Conservation (phyloP, 495 filamentous ascomycete genomes). For the Aspergillus indologenus region DNA sequence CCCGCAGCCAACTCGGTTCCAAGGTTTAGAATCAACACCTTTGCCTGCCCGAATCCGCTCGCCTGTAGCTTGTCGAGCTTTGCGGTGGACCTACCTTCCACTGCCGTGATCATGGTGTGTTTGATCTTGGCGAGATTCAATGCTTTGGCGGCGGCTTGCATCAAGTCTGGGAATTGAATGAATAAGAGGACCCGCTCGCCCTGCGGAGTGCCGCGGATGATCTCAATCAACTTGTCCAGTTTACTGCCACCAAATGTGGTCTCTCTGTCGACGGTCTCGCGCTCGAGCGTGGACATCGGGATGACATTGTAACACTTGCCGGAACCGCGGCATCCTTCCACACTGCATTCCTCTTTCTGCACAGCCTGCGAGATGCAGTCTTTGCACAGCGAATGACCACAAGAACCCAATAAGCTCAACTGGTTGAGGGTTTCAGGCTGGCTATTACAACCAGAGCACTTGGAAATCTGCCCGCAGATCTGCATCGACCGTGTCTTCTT, state of each 20-base stretch:
- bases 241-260: constrained; percentile 42
- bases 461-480: constrained; percentile 6
- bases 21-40: constrained; percentile 66
- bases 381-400: constrained; percentile 51
- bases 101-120: constrained; percentile 29
- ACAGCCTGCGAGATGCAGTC: constrained; percentile 26
- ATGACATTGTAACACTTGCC: constrained; percentile 33
- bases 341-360: constrained; percentile 26
- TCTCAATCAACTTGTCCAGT: constrained; percentile 43
- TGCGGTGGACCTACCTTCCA: constrained; percentile 22
- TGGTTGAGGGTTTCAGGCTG: constrained; percentile 9
- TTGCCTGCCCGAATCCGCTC: constrained; percentile 26
- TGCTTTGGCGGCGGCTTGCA: constrained; percentile 30
- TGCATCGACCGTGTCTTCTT: constrained; percentile 24
- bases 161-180: constrained; percentile 47
- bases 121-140: constrained; percentile 31
- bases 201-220: constrained; percentile 39
- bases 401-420: constrained; percentile 41
- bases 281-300: constrained; percentile 30
- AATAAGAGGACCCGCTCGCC: constrained; percentile 53
- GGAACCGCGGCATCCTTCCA: constrained; percentile 30
- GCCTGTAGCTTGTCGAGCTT: constrained; percentile 47
- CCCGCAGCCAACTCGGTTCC: constrained; percentile 65
- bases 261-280: constrained; percentile 25
- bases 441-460: constrained; percentile 32